Evolutionary conservation across 2,329 filamentous ascomycete species (phyloP), one percentile per base, ranked within the genome.

Genomic region (Xenosphaeropsis pyriputrescens): DNA sequence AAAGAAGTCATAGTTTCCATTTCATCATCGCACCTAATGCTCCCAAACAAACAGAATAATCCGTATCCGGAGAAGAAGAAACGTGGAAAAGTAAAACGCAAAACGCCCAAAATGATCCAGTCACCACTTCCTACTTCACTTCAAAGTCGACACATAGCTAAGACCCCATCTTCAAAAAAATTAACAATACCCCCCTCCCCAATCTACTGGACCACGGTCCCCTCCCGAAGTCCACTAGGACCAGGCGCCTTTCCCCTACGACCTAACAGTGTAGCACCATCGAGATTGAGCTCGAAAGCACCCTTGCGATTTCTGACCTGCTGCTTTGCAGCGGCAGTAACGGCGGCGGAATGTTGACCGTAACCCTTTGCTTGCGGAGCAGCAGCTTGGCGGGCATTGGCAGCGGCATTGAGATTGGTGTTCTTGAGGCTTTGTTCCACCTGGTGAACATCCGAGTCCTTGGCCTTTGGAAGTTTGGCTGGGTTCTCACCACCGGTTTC

Each of bases 361-460:
- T 94, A 95, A 0, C 88, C 88, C 46, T 69, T 73, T 48, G 40
- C 45, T 35, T 50, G 49, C 11, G 49, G 55, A 14, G 54, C 51
- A 14, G 64, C 47, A 48, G 63, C 53, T 61, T 74, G 60, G 54
- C 76, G 60, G 53, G 75, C 70, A 49, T 77, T 72, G 4, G 72
- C 72, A 1, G 73, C 74, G n/a, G 72, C 65, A 32, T 70, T 68
- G 15, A 95, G 72, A 39, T 82, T 84, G 4, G 91, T 79, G 46
- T 85, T 81, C 39, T 80, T 80, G 71, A 98, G 79, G 56, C 86
- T 83, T 49, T 85, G 79, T 60, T 95, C 89, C 50, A 98, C 73
- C 15, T 76, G 73, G 12, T 78, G 75, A 1, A 89, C 76, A 11
- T 60, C 55, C 14, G 66, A 57, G 17, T 67, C 68, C 35, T 72